Percentiles rank a stretch among this genome's conserved stretches.
phyloP scores from a whole-genome alignment of 257 asterid species.

The Catharanthus roseus region DNA sequence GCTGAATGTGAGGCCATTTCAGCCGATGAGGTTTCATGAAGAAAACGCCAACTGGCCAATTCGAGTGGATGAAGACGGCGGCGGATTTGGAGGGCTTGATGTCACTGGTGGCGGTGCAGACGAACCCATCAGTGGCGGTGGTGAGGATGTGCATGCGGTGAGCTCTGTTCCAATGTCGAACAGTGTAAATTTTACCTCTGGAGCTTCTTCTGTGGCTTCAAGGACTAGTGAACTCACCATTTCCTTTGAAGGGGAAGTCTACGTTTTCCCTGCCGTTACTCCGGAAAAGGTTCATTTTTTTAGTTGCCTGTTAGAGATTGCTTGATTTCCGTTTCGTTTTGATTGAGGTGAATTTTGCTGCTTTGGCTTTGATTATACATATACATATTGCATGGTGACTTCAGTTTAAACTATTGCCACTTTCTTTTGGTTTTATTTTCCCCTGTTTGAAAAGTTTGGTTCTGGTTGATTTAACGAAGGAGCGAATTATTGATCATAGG shows the following conservation, averaged over 20 bases:
- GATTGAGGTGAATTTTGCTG: not conserved
- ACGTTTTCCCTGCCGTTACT: slow-evolving; percentile 62
- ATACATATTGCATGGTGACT: not conserved
- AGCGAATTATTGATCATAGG: slow-evolving; percentile 13
- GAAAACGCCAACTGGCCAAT: slow-evolving; percentile 28
- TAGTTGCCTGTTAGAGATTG: not conserved
- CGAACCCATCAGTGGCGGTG: slow-evolving; percentile 26
- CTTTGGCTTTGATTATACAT: not conserved
- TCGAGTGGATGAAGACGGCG: slow-evolving; percentile 36
- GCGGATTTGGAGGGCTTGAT: slow-evolving; percentile 40
- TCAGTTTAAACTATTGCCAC: not conserved
- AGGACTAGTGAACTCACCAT: slow-evolving; percentile 56
- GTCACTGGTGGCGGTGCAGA: slow-evolving; percentile 24
- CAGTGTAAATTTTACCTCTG: slow-evolving; percentile 16
- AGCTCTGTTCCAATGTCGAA: slow-evolving; percentile 23
- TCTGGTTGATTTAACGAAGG: not conserved
- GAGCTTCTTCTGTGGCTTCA: slow-evolving; percentile 19
- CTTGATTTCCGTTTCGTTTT: not conserved
- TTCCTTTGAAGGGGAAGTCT: slow-evolving; percentile 62
- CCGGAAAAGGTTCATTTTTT: slow-evolving; percentile 45
- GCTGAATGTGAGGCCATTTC: slow-evolving; percentile 7
- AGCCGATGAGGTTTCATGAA: slow-evolving; percentile 15
- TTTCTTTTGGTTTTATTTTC: not conserved
- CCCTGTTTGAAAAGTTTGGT: not conserved
- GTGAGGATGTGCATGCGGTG: slow-evolving; percentile 26